These are phyloP conservation scores for Blepharisma japonicum DNA, from an alignment of 73 alveolate species.

Conservation along the genomic window DNA sequence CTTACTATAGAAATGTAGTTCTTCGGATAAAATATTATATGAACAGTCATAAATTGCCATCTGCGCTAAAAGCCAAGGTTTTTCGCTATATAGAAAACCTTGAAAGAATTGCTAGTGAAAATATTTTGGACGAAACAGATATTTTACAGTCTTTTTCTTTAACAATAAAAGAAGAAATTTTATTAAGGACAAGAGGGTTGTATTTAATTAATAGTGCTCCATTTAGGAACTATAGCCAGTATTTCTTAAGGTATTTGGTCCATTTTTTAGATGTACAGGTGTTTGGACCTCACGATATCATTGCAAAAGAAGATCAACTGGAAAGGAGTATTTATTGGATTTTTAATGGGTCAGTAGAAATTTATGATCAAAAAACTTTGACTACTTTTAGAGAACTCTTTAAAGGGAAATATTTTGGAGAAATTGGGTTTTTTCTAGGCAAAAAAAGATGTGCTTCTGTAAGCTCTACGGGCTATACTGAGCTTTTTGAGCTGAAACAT, in stretches of 20 bases:
- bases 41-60: too few species aligned
- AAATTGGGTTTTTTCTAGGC: conserved; percentile 23
- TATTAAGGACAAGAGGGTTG: background rate
- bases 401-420: background rate
- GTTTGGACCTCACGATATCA: background rate
- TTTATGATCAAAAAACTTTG: background rate
- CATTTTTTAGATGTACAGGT: conserved; percentile 25
- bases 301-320: background rate
- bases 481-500: background rate
- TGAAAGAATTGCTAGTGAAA: background rate
- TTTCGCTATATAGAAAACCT: background rate
- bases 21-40: too few species aligned
- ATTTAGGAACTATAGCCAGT: background rate
- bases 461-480: background rate
- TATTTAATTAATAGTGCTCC: background rate
- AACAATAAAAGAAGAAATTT: background rate
- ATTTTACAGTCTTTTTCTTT: background rate
- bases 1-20: too few species aligned
- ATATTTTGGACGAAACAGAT: background rate
- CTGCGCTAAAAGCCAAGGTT: background rate
- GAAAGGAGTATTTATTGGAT: background rate
- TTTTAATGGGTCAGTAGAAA: background rate
- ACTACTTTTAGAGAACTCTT: background rate
- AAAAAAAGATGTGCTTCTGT: conserved; percentile 9
- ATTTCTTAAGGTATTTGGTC: background rate